A percentile compares a stretch with the other conserved stretches of the same genome.
phyloP scores from a whole-genome alignment of 2,329 filamentous ascomycete species.

The Pseudogymnoascus sp. region DNA sequence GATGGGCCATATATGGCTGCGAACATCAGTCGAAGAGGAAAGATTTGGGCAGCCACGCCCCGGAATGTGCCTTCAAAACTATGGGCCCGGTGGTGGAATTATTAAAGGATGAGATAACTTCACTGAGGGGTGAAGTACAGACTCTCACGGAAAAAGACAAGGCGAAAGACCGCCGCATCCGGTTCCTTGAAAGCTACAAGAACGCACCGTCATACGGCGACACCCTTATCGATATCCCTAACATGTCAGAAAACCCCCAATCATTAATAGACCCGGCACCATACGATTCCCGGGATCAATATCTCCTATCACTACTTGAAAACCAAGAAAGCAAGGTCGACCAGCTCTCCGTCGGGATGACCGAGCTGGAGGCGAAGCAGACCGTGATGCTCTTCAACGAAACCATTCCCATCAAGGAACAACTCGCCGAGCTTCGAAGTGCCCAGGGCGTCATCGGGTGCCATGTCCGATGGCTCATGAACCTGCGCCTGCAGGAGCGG shows the following conservation, averaged over 20 bases:
- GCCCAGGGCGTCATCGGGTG: conserved; percentile 27
- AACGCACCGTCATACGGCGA: conserved; percentile 18
- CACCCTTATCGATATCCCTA: conserved; percentile 20
- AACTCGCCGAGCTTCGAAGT: conserved; percentile 43
- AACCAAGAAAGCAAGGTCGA: conserved; percentile 48
- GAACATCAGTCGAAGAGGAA: conserved; percentile 31
- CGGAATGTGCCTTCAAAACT: conserved; percentile 43
- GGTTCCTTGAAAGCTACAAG: conserved; percentile 33
- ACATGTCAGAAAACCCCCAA: conserved; percentile 19
- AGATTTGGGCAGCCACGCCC: conserved; percentile 37
- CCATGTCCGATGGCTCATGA: conserved; percentile 29
- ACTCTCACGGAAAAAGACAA: conserved; percentile 33
- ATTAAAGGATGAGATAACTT: conserved; percentile 36
- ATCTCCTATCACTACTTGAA: conserved; percentile 38
- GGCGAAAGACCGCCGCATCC: conserved; percentile 34
- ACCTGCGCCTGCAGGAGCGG: conserved; percentile 25
- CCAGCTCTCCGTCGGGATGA: conserved; percentile 46
- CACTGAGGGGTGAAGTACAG: conserved; percentile 36
- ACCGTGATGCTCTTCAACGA: conserved; percentile 54
- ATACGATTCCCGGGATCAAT: conserved; percentile 35
- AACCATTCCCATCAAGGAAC: conserved; percentile 52
- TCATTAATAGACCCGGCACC: conserved; percentile 20
- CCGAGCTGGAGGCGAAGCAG: conserved; percentile 51
- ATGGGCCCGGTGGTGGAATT: conserved; percentile 41
- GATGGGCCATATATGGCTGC: conserved; percentile 43